Conservation (phyloP, 2,329 filamentous ascomycete genomes). For the Macroventuria anomochaeta region DNA sequence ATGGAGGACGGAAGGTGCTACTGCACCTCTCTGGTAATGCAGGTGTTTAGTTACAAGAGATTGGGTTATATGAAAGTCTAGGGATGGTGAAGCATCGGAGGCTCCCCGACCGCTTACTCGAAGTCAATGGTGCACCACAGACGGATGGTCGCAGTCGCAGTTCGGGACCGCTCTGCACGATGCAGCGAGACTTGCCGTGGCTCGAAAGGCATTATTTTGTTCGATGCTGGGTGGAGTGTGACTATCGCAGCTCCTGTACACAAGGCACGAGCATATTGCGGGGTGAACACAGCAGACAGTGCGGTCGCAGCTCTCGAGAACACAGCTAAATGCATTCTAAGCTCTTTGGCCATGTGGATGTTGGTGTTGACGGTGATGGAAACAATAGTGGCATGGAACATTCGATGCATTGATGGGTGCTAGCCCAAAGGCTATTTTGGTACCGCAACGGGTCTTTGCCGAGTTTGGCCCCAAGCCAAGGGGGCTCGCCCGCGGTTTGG, state of each 20-base stretch:
- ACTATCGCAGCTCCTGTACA: neutral
- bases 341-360: too few species aligned
- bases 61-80: too few species aligned
- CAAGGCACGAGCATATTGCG: neutral
- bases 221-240: neutral
- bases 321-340: too few species aligned
- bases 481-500: neutral
- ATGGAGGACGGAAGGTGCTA: too few species aligned
- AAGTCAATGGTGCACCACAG: too few species aligned
- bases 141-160: too few species aligned
- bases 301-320: neutral
- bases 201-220: neutral
- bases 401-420: conserved; percentile 1
- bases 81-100: too few species aligned
- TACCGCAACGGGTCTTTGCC: neutral
- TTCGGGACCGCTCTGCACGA: too few species aligned
- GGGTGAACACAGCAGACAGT: neutral
- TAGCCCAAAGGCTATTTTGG: conserved; percentile 3
- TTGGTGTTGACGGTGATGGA: neutral
- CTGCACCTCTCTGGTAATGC: too few species aligned
- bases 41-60: too few species aligned
- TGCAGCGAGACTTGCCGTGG: too few species aligned
- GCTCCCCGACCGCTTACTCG: too few species aligned
- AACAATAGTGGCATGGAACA: neutral
- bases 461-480: neutral